These are phyloP conservation scores for Massarina eburnea DNA, from an alignment of 2,329 filamentous ascomycete genomes.

Conservation along the genomic window DNA sequence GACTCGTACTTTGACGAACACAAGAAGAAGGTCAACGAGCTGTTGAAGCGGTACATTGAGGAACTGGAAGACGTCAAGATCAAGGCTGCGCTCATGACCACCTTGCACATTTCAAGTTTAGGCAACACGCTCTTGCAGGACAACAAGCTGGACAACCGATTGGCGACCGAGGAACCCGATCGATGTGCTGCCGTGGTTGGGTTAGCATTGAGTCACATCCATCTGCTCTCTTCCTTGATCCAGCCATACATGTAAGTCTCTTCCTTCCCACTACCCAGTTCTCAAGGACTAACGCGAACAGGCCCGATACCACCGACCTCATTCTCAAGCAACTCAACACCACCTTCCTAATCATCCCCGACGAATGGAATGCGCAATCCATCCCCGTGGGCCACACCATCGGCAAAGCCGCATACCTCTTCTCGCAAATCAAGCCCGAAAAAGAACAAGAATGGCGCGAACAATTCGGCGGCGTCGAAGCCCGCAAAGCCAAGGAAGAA, in stretches of 20 bases:
- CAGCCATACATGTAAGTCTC: conserved; percentile 70
- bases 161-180: conserved; percentile 61
- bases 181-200: conserved; percentile 67
- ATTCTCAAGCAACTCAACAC: conserved; percentile 77
- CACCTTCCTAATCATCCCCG: conserved; percentile 60
- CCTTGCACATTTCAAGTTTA: conserved; percentile 66
- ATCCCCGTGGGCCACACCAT: conserved; percentile 72
- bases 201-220: conserved; percentile 79
- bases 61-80: conserved; percentile 73
- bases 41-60: conserved; percentile 67
- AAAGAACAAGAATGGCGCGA: conserved; percentile 84
- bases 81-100: conserved; percentile 64
- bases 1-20: conserved; percentile 45
- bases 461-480: conserved; percentile 68
- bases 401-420: conserved; percentile 77
- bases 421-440: conserved; percentile 78
- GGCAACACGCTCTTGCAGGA: conserved; percentile 63
- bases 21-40: conserved; percentile 64
- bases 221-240: conserved; percentile 77
- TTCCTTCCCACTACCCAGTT: background rate
- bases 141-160: conserved; percentile 60
- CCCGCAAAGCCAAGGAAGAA: conserved; percentile 69
- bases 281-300: conserved; percentile 3
- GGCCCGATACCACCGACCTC: conserved; percentile 54
- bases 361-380: conserved; percentile 40